Evolutionary conservation across 202 grass and related monocot genomes (phyloP).

Genomic region (Dendrocalamus latiflorus): DNA sequence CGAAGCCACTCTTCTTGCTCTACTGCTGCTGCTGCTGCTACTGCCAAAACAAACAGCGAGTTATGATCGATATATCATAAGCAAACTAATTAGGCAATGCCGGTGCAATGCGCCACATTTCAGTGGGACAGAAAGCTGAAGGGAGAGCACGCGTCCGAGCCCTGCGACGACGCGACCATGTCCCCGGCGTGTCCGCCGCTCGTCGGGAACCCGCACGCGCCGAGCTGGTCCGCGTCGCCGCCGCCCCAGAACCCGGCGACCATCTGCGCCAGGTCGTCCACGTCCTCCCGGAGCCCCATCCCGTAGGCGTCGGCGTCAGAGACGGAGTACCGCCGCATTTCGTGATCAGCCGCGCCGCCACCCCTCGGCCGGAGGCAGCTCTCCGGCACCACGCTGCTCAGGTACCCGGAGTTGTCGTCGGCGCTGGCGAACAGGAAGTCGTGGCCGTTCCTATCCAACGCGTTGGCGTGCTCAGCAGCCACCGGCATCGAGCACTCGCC

Average conservation of each 20-base stretch:
- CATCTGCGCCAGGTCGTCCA: constrained; percentile 54
- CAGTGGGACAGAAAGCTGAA: constrained; percentile 58
- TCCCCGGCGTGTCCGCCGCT: constrained; percentile 17
- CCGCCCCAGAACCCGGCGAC: constrained; percentile 54
- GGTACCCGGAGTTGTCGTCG: constrained; percentile 64
- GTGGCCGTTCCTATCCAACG: constrained; percentile 1
- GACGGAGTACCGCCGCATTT: constrained; percentile 47
- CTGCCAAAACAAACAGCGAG: constrained; percentile 6
- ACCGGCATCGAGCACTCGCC: constrained; percentile 31
- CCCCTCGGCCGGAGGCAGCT: constrained; percentile 55
- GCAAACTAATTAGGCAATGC: not conserved
- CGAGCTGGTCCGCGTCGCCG: constrained; percentile 33
- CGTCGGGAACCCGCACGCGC: constrained; percentile 26
- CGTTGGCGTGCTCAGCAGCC: constrained; percentile 12
- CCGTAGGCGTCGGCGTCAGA: constrained; percentile 54
- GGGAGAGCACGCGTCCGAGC: constrained; percentile 40
- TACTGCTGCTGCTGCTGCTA: constrained; percentile 1
- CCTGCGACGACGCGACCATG: constrained; percentile 41
- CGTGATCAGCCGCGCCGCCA: constrained; percentile 32
- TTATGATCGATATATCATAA: not conserved
- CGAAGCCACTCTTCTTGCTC: constrained; percentile 26
- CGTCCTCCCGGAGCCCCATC: constrained; percentile 53
- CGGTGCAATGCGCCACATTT: not conserved
- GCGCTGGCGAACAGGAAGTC: constrained; percentile 52
- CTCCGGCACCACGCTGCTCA: constrained; percentile 80